These are phyloP conservation scores for Diophrys appendiculata DNA, from an alignment of 73 alveolate species.

Conservation along the genomic window DNA sequence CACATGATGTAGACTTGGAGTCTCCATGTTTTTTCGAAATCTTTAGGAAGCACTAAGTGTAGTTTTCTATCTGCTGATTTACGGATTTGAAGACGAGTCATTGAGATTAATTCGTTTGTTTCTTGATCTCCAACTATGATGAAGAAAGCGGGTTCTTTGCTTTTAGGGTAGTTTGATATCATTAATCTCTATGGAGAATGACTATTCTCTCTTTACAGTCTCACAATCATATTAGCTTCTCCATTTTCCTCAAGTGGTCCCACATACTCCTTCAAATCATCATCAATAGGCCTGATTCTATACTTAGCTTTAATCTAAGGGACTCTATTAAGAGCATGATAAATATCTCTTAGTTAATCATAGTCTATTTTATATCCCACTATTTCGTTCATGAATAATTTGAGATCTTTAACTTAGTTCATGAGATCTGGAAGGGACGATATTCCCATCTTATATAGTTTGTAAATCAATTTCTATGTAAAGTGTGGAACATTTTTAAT, in stretches of 20 bases:
- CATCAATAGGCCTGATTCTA: slow-evolving; percentile 72
- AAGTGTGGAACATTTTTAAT: slow-evolving; percentile 80
- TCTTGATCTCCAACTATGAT: slow-evolving; percentile 76
- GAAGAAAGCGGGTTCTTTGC: slow-evolving; percentile 86
- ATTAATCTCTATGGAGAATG: slow-evolving; percentile 55
- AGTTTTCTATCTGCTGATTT: slow-evolving; percentile 64
- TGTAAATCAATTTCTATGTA: slow-evolving; percentile 56
- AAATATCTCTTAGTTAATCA: slow-evolving; percentile 71
- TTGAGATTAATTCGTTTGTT: slow-evolving; percentile 80
- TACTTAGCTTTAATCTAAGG: slow-evolving; percentile 67
- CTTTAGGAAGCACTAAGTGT: slow-evolving; percentile 71
- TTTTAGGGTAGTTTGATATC: slow-evolving; percentile 77
- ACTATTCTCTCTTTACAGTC: slow-evolving; percentile 66
- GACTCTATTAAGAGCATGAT: slow-evolving; percentile 68
- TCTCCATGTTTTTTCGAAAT: slow-evolving; percentile 64
- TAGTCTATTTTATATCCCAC: slow-evolving; percentile 50
- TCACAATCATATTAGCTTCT: slow-evolving; percentile 70
- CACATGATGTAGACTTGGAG: slow-evolving; percentile 73
- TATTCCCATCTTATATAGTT: slow-evolving; percentile 64
- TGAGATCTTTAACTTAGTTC: slow-evolving; percentile 41
- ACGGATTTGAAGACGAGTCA: slow-evolving; percentile 77
- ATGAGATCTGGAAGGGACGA: slow-evolving; percentile 65
- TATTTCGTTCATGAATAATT: slow-evolving; percentile 50
- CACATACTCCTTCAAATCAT: slow-evolving; percentile 62
- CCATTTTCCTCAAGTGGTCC: slow-evolving; percentile 77